Conservation (phyloP, 306 rosid species). For the Mimosa bimucronata region DNA sequence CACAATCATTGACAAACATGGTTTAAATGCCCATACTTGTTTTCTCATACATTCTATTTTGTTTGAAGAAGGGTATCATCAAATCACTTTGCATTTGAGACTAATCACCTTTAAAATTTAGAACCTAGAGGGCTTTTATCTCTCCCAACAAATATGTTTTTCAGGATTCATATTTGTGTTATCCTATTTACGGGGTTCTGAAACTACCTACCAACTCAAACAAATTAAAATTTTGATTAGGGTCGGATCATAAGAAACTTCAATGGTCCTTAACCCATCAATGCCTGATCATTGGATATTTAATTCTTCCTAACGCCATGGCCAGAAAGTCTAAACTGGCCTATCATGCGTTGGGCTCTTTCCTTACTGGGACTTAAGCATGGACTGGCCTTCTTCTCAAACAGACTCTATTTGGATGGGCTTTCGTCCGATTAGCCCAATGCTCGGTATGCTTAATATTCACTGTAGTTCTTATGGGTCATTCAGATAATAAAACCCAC, state of each 20-base stretch:
- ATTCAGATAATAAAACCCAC: neutral
- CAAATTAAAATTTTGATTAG: no score
- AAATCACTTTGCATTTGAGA: no score
- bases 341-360: neutral
- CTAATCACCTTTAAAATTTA: no score
- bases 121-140: no score
- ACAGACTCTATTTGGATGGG: neutral
- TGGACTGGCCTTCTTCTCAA: neutral
- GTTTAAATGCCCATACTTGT: no score
- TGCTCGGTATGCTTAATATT: neutral
- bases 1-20: no score
- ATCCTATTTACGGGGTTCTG: no score
- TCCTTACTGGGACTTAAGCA: neutral
- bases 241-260: neutral
- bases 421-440: neutral
- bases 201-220: no score
- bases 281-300: neutral
- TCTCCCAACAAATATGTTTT: no score
- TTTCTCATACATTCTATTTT: no score
- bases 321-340: neutral
- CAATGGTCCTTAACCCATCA: neutral
- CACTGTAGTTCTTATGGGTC: neutral
- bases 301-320: neutral
- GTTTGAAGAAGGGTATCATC: no score
- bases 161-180: no score